Evolutionary conservation across 805 yeast genomes (phyloP).

Genomic region (Kazachstania taianensis): DNA sequence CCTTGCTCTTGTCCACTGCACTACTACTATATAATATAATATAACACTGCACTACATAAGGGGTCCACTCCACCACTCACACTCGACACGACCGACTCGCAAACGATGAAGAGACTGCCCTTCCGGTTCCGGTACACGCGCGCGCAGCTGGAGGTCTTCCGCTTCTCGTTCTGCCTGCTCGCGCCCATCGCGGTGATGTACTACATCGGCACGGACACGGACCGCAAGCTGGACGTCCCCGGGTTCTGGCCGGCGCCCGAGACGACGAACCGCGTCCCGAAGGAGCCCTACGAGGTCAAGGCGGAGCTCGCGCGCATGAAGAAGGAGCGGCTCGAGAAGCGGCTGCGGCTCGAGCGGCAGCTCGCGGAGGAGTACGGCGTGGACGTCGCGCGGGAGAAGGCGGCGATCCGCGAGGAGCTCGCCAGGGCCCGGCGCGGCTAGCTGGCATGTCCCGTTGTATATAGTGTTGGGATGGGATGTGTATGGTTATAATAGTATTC

Average conservation of each 20-base stretch:
- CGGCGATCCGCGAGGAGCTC: conserved; percentile 20
- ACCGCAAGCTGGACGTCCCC: conserved; percentile 77
- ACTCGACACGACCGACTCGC: too few species aligned
- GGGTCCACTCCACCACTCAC: too few species aligned
- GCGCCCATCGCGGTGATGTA: conserved; percentile 90
- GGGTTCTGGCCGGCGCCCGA: conserved; percentile 98
- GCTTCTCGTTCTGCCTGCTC: conserved; percentile 71
- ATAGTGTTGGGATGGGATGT: too few species aligned
- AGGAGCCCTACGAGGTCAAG: conserved; percentile 83
- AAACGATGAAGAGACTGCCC: conserved; percentile 12
- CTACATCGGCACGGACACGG: conserved; percentile 85
- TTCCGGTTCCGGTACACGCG: conserved; percentile 33
- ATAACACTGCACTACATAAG: too few species aligned
- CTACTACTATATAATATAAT: too few species aligned
- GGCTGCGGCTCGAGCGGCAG: conserved; percentile 61
- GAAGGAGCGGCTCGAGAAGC: conserved; percentile 62
- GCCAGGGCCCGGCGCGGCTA: too few species aligned
- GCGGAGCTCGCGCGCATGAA: conserved; percentile 85
- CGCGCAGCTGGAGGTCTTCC: conserved; percentile 44
- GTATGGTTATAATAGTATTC: too few species aligned
- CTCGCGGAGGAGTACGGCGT: conserved; percentile 60
- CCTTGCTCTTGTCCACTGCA: not conserved
- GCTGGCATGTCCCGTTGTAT: too few species aligned
- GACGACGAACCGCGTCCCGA: conserved; percentile 82
- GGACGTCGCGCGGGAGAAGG: conserved; percentile 25